Base-by-base conservation (phyloP, 257 asterid species). In the Primulina eburnea region DNA sequence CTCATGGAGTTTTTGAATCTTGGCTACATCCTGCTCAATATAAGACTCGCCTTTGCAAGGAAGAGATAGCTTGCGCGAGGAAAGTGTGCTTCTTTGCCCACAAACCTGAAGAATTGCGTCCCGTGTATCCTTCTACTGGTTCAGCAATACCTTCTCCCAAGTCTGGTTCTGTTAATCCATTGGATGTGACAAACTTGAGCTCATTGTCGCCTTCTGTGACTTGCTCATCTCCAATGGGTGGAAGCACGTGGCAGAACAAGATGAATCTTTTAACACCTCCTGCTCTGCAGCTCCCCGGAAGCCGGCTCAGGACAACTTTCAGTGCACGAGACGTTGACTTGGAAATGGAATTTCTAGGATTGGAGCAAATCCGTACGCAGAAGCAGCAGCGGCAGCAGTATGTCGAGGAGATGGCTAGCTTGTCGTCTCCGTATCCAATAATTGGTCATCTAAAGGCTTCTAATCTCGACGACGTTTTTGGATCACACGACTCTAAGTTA, bases 21-120 rank as follows among this genome's bases (percentile, higher is more conserved):
- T 92, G 97, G 98, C 95, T 92, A 16, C 98, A 92, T 77, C 98
- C 98, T 1, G 96, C 98, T 0, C 98, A 92, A 56, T 92, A 92
- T 70, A 73, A 93, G 71, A 92, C 98, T 38, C 85, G 55, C 55
- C 55, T 43, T 43, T 43, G 55, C 55, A 43, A 43, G 55, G 55
- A 43, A 11, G 55, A 43, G 97, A 82, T 89, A 0, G 89, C 95
- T 1, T 92, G 98, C 70, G 43, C 86, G 0, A 78, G 98, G 73
- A 92, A 85, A 77, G 98, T 92, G 8, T 92, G 98, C 75, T 92
- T 92, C 68, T 92, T 92, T 8, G 98, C 98, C 0, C 98, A 92
- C 79, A 89, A 76, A 67, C 82, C 77, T 0, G 96, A 89, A 28
- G 98, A 92, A 66, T 66, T 92, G 32, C 90, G 98, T 1, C 98